Percentiles rank a stretch among this genome's conserved stretches.
These are phyloP conservation scores for Daldinia vernicosa DNA, from an alignment of 495 filamentous ascomycete species.

Conservation along the genomic window DNA sequence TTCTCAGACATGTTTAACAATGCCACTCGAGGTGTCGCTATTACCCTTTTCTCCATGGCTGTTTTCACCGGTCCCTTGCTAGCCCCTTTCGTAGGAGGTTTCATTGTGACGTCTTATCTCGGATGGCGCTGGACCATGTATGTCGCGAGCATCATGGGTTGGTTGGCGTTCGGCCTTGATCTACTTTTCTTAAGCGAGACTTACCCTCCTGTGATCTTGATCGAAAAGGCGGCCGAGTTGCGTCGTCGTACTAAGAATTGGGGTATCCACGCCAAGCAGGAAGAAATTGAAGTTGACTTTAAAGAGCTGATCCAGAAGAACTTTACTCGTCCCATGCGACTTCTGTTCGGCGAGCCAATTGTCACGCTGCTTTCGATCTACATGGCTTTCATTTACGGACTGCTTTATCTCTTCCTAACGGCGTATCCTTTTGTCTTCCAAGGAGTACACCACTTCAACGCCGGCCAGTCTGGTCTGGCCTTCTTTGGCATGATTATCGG, in stretches of 20 bases:
- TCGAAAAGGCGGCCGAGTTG: constrained; percentile 78
- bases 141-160: constrained; percentile 76
- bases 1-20: constrained; percentile 92
- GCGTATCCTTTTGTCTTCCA: constrained; percentile 85
- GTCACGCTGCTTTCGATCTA: constrained; percentile 78
- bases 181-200: constrained; percentile 81
- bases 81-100: constrained; percentile 86
- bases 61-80: constrained; percentile 85
- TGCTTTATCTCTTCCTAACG: constrained; percentile 83
- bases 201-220: constrained; percentile 82
- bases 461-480: constrained; percentile 75
- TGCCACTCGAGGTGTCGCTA: constrained; percentile 77
- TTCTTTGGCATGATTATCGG: constrained; percentile 85
- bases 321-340: constrained; percentile 79
- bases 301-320: constrained; percentile 82
- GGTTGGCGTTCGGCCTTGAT: constrained; percentile 72
- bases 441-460: constrained; percentile 70
- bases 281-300: constrained; percentile 89
- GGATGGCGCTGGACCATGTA: constrained; percentile 93
- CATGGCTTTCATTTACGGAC: constrained; percentile 83
- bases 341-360: constrained; percentile 84
- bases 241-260: constrained; percentile 86
- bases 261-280: constrained; percentile 94
- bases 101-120: constrained; percentile 72
- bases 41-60: constrained; percentile 83